Base-by-base conservation (phyloP, 495 filamentous ascomycete genomes). In the Cercophora sp. region DNA sequence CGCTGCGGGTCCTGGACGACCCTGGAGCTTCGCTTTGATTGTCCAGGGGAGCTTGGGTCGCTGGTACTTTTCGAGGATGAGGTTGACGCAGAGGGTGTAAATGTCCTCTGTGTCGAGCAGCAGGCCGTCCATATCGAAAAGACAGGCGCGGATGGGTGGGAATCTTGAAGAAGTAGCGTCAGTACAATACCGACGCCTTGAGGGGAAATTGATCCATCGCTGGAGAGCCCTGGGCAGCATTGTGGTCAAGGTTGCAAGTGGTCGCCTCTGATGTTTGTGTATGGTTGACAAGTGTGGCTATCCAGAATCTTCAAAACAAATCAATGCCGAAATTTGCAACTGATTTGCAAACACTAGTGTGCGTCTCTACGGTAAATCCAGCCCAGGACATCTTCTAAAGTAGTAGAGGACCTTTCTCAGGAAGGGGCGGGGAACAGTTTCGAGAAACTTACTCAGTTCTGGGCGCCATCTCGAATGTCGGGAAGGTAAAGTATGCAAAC, bases 121-220 rank as follows among this genome's bases (percentile, higher is more conserved):
- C 23, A 98, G 85, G 36, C 93, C 93, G 65, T 98, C 93, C 91
- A 98, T 96, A 77, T 98, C 93, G 65, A 99, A 99, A 52, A 99
- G 85, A 71, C 91, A 96, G 52, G 93, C 93, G 51, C 89, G 82
- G 51, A 97, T 80, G 40, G 85, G 84, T 20, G 89, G 89, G 61
- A 84, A 78, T 55, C 85, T 87, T 52, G 26, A 27, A 20, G n/a
- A 20, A 34, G 15, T 27, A 20, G 19, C 27, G 15, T 58, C 24
- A 40, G 25, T 42, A 18, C 11, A 22, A 18, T 15, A 34, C 44
- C 40, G 46, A 16, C 16, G 19, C 3, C 11, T 22, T n/a, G n/a
- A n/a, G n/a, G n/a, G n/a, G n/a, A n/a, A n/a, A n/a, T n/a, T n/a
- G n/a, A n/a, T n/a, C n/a, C n/a, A n/a, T n/a, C n/a, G n/a, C n/a